phyloP scores from a whole-genome alignment of 2,329 filamentous ascomycete species.

The Aureobasidium sp. region DNA sequence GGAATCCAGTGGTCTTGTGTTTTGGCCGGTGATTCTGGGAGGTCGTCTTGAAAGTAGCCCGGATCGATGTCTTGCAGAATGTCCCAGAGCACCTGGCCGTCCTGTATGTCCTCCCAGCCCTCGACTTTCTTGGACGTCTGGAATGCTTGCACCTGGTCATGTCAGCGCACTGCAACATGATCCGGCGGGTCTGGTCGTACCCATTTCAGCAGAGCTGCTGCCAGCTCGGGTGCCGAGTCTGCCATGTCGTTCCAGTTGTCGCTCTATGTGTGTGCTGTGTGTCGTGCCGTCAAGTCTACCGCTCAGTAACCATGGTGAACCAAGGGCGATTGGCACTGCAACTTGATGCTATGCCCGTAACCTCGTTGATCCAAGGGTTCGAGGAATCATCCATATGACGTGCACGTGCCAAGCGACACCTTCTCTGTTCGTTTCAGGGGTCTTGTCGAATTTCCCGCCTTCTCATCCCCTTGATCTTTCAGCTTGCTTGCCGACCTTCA shows the following conservation, averaged over 20 bases:
- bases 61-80: slow-evolving; percentile 40
- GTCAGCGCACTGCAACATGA: background rate
- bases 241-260: slow-evolving; percentile 6
- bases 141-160: slow-evolving; percentile 9
- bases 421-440: background rate
- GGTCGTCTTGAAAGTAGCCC: slow-evolving; percentile 39
- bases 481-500: background rate
- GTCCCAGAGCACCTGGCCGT: slow-evolving; percentile 40
- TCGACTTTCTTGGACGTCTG: slow-evolving; percentile 6
- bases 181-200: background rate
- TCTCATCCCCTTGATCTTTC: background rate
- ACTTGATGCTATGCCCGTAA: background rate
- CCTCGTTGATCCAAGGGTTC: background rate
- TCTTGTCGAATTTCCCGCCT: background rate
- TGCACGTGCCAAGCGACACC: slow-evolving; percentile 1
- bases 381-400: background rate
- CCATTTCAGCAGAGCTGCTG: slow-evolving; percentile 14
- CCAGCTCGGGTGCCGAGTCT: slow-evolving; percentile 13
- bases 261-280: background rate
- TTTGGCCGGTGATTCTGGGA: slow-evolving; percentile 37
- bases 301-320: background rate
- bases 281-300: background rate
- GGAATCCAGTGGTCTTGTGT: slow-evolving; percentile 41
- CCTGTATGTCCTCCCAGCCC: slow-evolving; percentile 27
- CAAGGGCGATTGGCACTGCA: background rate